Base-by-base conservation (phyloP, 495 filamentous ascomycete genomes). In the Penicillium alfredii region DNA sequence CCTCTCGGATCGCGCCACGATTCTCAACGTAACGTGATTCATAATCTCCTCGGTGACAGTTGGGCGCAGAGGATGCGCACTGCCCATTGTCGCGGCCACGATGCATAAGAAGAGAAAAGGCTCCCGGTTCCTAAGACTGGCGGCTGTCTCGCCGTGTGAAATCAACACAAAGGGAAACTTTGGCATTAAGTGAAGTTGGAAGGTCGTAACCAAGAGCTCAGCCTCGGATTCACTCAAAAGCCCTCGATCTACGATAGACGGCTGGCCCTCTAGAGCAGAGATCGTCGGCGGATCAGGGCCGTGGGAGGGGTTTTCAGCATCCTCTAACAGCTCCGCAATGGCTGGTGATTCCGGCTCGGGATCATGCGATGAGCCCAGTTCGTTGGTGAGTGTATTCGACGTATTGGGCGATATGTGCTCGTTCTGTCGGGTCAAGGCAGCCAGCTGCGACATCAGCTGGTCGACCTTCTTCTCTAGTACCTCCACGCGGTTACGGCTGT, bases 51-150 rank as follows among this genome's bases (percentile, higher is more conserved):
- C 50, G 5, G 31, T 19, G 14, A 53, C 32, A 8, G 17, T 35
- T 31, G 38, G 33, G 38, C 42, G 38, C 15, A 53, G 39, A 33
- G 42, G 38, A 16, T 45, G 45, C 9, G 29, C 18, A 38, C 38
- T 49, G 24, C 45, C 37, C 12, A 53, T 46, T 7, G 45, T 42
- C 27, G 45, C 50, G 13, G 38, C 29, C 23, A 53, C 38, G 14
- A 53, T 20, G 23, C 42, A 49, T 14, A 49, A 32, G 31, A 53
- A 53, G 13, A 53, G 42, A 27, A 53, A 53, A 14, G 50, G 45
- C 17, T 46, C 34, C 25, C 28, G 42, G 6, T 32, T 10, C 6
- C 33, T 39, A 2, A 53, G 38, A 19, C 19, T 19, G 26, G 20
- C 20, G 10, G 42, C 50, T 24, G 38, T 46, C 24, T 46, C 38